Evolutionary conservation across 371 early-diverging fungal genomes (phyloP).

Genomic region (Conidiobolus incongruus): DNA sequence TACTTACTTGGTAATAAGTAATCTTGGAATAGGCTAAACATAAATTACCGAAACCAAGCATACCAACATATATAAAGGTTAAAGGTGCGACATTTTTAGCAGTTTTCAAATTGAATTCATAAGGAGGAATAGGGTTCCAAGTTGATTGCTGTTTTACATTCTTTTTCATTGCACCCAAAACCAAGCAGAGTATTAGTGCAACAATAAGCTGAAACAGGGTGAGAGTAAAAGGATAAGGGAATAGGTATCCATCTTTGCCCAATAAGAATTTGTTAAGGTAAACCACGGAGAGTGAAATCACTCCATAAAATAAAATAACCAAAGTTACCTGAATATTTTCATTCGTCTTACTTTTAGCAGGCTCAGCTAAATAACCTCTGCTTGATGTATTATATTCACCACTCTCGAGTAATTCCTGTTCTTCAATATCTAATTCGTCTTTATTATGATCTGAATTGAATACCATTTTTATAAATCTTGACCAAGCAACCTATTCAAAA

Average conservation of each 20-base stretch:
- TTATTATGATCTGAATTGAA: too few species aligned
- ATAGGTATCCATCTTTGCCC: conserved; percentile 27
- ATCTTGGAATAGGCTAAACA: conserved; percentile 44
- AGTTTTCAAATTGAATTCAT: conserved; percentile 26
- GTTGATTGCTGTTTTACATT: conserved; percentile 13
- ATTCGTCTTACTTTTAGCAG: too few species aligned
- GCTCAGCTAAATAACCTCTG: too few species aligned
- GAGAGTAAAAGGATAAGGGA: conserved; percentile 40
- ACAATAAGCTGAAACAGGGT: conserved; percentile 45
- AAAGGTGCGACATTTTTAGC: conserved; percentile 35
- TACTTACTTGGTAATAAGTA: conserved; percentile 38
- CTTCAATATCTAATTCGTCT: too few species aligned
- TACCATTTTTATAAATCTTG: too few species aligned
- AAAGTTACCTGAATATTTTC: too few species aligned
- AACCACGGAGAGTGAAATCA: conserved; percentile 43
- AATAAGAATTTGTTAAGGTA: conserved; percentile 52
- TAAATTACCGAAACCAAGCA: conserved; percentile 44
- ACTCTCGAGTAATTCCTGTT: too few species aligned
- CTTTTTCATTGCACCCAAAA: conserved; percentile 32
- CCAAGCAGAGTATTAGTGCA: conserved; percentile 26
- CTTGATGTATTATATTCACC: too few species aligned
- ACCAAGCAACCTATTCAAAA: too few species aligned
- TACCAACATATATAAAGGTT: conserved; percentile 41
- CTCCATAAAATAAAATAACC: conserved; percentile 43
- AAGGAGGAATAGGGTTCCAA: conserved; percentile 27